Base-by-base conservation (phyloP, 164 flowering plant species). In the Piper betle region DNA sequence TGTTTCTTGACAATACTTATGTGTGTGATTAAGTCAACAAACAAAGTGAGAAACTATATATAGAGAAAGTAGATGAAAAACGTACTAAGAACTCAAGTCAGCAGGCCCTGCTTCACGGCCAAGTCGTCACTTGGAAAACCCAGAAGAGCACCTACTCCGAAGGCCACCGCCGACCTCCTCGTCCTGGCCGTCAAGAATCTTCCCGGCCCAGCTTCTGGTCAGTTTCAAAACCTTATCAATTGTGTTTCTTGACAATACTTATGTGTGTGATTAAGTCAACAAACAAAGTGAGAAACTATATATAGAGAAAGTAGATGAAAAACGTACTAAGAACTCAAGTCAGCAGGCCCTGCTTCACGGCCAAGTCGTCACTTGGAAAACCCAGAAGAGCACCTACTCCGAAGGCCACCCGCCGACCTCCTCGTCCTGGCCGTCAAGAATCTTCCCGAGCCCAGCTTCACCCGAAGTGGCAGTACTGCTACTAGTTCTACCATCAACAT, bases 21-120 rank as follows among this genome's bases (percentile, higher is more conserved):
- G 33, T 25, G 33, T 25, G 33, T 25, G 33, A 25, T 25, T 25
- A 25, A 25, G 33, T 25, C 33, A 25, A 25, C 33, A 41, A 60
- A 17, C 4, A 20, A 39, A 50, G 41, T 60, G 11, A 60, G 53
- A 41, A 16, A 17, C 37, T 37, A 40, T 18, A 8, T 43, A 12
- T 38, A 41, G 20, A 54, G 39, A 57, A 33, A 33, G 50, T 20
- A 20, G 39, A 41, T 15, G 13, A 12, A 8, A 25, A 25, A 25
- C 33, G 33, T 25, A 25, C 33, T 25, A 25, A 25, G 50, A 61
- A 72, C 64, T 77, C 62, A 75, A 1, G 98, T 91, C 20, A 92
- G 71, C 65, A 74, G 89, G n/a, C 96, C 91, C 61, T 91, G 98
- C 64, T 87, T 88, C 37, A 86, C 77, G 33, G 95, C 95, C 65